Percentiles rank a stretch among this genome's conserved stretches.
Evolutionary conservation across 2,329 filamentous ascomycete species (phyloP).

Genomic region (Metarhizium brunneum): DNA sequence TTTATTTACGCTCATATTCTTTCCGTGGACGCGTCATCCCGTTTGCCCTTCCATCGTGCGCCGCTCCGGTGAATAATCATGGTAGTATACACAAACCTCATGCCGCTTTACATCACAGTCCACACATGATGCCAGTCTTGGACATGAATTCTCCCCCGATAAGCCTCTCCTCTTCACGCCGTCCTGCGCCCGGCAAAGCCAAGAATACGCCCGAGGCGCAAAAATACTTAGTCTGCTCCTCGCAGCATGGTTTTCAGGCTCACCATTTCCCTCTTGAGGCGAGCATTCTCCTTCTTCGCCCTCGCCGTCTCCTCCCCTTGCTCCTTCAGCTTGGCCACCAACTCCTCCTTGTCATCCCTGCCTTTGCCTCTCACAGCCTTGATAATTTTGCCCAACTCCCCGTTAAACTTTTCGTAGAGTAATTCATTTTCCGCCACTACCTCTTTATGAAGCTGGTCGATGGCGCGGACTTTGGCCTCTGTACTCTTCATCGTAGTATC

Average conservation of each 20-base stretch:
- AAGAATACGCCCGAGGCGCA: slow-evolving; percentile 13
- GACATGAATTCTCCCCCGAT: background rate
- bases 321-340: slow-evolving; percentile 62
- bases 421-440: slow-evolving; percentile 85
- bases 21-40: background rate
- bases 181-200: slow-evolving; percentile 4
- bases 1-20: background rate
- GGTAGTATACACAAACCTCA: slow-evolving; percentile 2
- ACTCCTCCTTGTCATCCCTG: slow-evolving; percentile 70
- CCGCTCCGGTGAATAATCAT: background rate
- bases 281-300: slow-evolving; percentile 76
- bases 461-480: slow-evolving; percentile 68
- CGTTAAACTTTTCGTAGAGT: slow-evolving; percentile 84
- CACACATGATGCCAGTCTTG: background rate
- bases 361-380: slow-evolving; percentile 63
- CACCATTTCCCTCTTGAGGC: slow-evolving; percentile 73
- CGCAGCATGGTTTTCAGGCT: slow-evolving; percentile 52
- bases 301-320: slow-evolving; percentile 67
- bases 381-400: slow-evolving; percentile 77
- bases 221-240: slow-evolving; percentile 26
- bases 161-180: background rate
- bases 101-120: background rate
- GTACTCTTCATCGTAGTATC: slow-evolving; percentile 61
- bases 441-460: slow-evolving; percentile 86
- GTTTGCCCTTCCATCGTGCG: background rate